Percentiles rank a stretch among this genome's conserved stretches.
Conservation (phyloP, 495 filamentous ascomycete species). For the Pyrenula aspistea region DNA sequence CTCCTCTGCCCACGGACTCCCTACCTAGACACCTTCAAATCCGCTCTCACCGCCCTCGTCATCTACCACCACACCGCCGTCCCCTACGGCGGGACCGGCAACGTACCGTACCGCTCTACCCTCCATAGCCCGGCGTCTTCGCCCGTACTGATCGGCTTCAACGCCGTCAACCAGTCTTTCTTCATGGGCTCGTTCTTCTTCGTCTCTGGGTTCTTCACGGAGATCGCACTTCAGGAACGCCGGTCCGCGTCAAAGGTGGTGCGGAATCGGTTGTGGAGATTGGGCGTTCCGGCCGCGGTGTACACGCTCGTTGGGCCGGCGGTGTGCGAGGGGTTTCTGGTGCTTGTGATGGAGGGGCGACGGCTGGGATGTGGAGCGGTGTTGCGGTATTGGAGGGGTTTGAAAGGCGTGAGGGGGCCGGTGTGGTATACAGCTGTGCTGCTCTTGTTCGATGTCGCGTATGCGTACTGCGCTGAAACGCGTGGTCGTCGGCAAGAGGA, state of each 20-base stretch:
- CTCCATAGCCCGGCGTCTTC: neutral
- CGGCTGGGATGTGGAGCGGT: neutral
- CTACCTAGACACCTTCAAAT: neutral
- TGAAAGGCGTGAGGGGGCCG: neutral
- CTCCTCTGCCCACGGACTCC: neutral
- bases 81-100: neutral
- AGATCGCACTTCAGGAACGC: too few species aligned
- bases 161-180: neutral
- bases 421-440: neutral
- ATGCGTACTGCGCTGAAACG: neutral
- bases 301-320: neutral
- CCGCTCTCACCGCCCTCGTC: neutral
- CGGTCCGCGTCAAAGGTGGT: too few species aligned
- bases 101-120: neutral
- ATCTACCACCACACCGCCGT: neutral
- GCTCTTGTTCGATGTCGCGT: neutral
- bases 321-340: neutral
- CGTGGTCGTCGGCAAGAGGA: neutral
- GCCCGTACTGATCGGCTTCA: neutral
- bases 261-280: neutral
- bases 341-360: neutral
- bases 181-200: neutral
- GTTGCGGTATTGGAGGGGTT: neutral
- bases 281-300: neutral
- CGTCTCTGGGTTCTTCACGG: neutral